Evolutionary conservation across 805 yeast species (phyloP).

Genomic region (Kuraishia piskuri): DNA sequence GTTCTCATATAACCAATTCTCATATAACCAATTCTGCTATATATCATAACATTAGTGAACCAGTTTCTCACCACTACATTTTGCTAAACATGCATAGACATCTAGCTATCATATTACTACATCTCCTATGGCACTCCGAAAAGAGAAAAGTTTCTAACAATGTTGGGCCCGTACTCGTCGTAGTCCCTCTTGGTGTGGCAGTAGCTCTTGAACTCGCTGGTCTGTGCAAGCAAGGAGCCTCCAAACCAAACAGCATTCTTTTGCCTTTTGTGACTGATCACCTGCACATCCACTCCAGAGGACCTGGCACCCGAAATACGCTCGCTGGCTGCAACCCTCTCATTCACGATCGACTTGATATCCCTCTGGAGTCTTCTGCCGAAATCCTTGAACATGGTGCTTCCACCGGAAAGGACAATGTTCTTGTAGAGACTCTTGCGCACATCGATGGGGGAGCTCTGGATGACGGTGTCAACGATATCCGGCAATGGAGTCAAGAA

Average conservation of each 20-base stretch:
- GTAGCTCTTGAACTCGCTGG: constrained; percentile 91
- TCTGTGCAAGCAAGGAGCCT: constrained; percentile 93
- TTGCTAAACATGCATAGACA: too few relatives aligned
- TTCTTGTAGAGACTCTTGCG: constrained; percentile 93
- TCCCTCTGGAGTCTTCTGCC: constrained; percentile 97
- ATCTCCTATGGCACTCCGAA: constrained; percentile 70
- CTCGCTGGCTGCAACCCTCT: constrained; percentile 80
- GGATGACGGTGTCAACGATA: constrained; percentile 94
- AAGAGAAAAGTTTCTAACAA: constrained; percentile 92
- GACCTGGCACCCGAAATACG: constrained; percentile 64
- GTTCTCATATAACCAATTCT: too few relatives aligned
- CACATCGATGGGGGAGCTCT: constrained; percentile 94
- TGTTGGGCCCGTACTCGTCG: constrained; percentile 96
- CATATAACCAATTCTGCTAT: too few relatives aligned
- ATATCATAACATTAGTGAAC: too few relatives aligned
- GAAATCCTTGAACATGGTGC: constrained; percentile 97
- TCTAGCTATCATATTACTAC: too few relatives aligned
- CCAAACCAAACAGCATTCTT: constrained; percentile 99
- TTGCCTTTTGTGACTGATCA: constrained; percentile 93
- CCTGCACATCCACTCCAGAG: constrained; percentile 95
- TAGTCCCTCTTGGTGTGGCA: constrained; percentile 96
- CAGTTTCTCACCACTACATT: too few relatives aligned
- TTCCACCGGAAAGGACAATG: constrained; percentile 94
- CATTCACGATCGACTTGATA: constrained; percentile 76
- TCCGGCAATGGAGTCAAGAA: constrained; percentile 92